A percentile compares a stretch with the other conserved stretches of the same genome.
Conservation (phyloP, 2,329 filamentous ascomycete species). For the Penicillium oxalicum region DNA sequence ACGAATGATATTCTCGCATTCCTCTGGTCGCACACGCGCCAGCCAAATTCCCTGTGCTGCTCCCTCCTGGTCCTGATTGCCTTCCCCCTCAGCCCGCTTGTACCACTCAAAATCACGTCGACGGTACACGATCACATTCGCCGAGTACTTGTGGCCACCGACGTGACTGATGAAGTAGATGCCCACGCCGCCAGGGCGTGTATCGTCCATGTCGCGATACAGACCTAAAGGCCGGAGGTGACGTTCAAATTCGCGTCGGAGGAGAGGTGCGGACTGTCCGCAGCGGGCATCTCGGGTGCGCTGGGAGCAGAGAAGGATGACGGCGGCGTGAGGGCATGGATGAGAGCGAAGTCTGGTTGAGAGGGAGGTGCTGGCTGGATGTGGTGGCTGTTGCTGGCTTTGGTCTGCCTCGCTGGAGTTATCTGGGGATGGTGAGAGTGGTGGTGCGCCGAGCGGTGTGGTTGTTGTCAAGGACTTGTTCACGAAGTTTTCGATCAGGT, state of each 20-base stretch:
- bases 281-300: conserved; percentile 91
- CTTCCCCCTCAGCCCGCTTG: conserved; percentile 21
- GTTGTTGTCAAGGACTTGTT: conserved; percentile 68
- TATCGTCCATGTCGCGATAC: conserved; percentile 80
- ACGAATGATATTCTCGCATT: conserved; percentile 85
- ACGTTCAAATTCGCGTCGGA: conserved; percentile 83
- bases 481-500: conserved; percentile 65
- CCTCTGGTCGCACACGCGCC: conserved; percentile 74
- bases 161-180: conserved; percentile 97
- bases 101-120: conserved; percentile 43
- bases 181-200: conserved; percentile 82
- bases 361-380: conserved; percentile 24
- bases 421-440: conserved; percentile 11
- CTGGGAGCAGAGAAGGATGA: conserved; percentile 92
- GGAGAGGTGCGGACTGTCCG: conserved; percentile 83
- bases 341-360: conserved; percentile 48
- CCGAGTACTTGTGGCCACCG: conserved; percentile 92
- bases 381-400: conserved; percentile 11
- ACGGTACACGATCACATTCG: conserved; percentile 90
- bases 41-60: conserved; percentile 92
- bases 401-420: conserved; percentile 6
- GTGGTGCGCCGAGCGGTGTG: conserved; percentile 52
- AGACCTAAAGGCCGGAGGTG: conserved; percentile 79
- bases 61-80: conserved; percentile 44
- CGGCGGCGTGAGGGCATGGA: conserved; percentile 71